Conservation (phyloP, 495 filamentous ascomycete genomes). For the Aspergillus funiculosus region DNA sequence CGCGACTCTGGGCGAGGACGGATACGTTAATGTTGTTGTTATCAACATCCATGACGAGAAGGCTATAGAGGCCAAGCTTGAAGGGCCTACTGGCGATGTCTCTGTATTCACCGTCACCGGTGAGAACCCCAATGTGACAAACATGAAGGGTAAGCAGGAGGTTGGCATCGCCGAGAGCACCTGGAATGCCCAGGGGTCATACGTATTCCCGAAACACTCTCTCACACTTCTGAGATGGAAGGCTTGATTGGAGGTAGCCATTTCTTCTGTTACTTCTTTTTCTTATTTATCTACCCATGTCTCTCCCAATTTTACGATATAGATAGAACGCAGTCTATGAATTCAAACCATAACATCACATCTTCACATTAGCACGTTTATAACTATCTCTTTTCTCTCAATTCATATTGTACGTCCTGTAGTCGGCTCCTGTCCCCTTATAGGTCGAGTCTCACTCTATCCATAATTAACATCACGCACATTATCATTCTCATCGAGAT, state of each 20-base stretch:
- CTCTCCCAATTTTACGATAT: neutral
- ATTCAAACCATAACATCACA: neutral
- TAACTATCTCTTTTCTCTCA: neutral
- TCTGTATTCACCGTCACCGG: constrained; percentile 58
- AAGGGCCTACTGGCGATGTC: constrained; percentile 45
- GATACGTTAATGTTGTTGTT: constrained; percentile 57
- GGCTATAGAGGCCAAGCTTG: constrained; percentile 50
- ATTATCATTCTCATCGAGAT: constrained; percentile 64
- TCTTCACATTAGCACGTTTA: too few relatives aligned
- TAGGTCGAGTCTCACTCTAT: constrained; percentile 12
- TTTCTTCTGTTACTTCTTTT: neutral
- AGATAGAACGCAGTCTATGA: constrained; percentile 2
- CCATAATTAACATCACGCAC: constrained; percentile 61
- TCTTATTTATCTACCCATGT: neutral
- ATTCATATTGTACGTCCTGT: too few relatives aligned
- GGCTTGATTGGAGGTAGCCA: constrained; percentile 19
- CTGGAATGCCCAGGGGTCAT: constrained; percentile 55
- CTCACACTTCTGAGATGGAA: constrained; percentile 65
- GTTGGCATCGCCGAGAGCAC: constrained; percentile 54
- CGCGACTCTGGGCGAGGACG: constrained; percentile 56
- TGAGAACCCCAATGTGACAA: constrained; percentile 47
- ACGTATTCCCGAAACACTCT: constrained; percentile 59
- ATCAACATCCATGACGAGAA: constrained; percentile 61
- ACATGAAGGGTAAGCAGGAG: constrained; percentile 54
- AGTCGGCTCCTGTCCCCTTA: neutral